Evolutionary conservation across 441 rosid genomes (phyloP).

Genomic region (Rhodomyrtus psidioides): DNA sequence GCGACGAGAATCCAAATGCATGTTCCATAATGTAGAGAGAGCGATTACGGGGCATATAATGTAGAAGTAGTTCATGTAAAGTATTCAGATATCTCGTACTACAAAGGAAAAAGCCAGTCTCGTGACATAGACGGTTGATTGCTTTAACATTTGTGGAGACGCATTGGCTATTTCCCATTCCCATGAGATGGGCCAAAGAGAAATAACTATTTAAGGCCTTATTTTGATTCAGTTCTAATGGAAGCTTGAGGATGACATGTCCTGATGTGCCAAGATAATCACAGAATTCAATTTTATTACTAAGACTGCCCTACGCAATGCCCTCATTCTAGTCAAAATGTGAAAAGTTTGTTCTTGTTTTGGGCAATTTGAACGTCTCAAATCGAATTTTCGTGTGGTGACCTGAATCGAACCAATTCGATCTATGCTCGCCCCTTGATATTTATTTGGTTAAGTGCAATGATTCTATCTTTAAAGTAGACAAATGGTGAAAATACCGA

Average conservation of each 20-base stretch:
- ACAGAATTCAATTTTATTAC: no score
- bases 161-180: neutral
- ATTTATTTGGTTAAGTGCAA: no score
- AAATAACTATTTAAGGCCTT: neutral
- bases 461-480: no score
- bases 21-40: constrained; percentile 40
- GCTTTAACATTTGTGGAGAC: neutral
- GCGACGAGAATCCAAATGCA: constrained; percentile 80
- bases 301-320: no score
- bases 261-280: neutral
- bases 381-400: no score
- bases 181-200: neutral
- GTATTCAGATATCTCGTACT: neutral
- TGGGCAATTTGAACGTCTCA: no score
- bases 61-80: neutral
- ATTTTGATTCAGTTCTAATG: neutral
- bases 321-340: no score
- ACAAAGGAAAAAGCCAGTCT: neutral
- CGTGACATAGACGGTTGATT: no score
- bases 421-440: no score
- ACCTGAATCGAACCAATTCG: no score
- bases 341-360: no score
- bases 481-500: no score
- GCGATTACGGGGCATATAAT: neutral
- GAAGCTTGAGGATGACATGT: neutral